These are phyloP conservation scores for Fusarium succisae DNA, from an alignment of 2,329 filamentous ascomycete genomes.

Conservation along the genomic window DNA sequence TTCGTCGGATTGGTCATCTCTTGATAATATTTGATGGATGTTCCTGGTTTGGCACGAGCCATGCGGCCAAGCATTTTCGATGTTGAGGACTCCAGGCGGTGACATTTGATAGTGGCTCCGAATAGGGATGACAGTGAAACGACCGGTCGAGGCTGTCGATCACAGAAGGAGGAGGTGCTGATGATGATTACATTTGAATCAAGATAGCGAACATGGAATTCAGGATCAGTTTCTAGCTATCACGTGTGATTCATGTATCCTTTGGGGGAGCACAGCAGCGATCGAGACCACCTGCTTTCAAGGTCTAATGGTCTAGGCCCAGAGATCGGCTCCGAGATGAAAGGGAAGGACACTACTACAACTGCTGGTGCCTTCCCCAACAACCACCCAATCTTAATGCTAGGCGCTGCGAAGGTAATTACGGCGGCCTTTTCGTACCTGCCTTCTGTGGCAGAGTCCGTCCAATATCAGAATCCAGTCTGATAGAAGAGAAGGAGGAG, in stretches of 20 bases:
- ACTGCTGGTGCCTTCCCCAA: background rate
- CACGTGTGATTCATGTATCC: conserved; percentile 1
- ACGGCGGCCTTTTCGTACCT: conserved; percentile 9
- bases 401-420: background rate
- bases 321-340: conserved; percentile 11
- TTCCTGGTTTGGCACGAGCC: conserved; percentile 37
- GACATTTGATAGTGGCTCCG: conserved; percentile 15
- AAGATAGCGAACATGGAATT: conserved; percentile 4
- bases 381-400: conserved; percentile 8
- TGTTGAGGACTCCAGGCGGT: conserved; percentile 1
- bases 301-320: conserved; percentile 8
- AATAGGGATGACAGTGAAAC: conserved; percentile 1
- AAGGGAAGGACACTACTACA: conserved; percentile 1
- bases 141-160: conserved; percentile 32
- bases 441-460: conserved; percentile 21
- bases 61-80: conserved; percentile 18
- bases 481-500: background rate
- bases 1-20: conserved; percentile 25
- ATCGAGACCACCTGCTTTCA: conserved; percentile 11
- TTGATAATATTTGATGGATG: background rate
- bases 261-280: background rate
- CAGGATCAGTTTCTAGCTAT: background rate
- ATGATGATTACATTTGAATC: conserved; percentile 1
- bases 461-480: background rate
- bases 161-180: background rate